Evolutionary conservation across 2,329 filamentous ascomycete species (phyloP).

Genomic region (Hortaea werneckii): DNA sequence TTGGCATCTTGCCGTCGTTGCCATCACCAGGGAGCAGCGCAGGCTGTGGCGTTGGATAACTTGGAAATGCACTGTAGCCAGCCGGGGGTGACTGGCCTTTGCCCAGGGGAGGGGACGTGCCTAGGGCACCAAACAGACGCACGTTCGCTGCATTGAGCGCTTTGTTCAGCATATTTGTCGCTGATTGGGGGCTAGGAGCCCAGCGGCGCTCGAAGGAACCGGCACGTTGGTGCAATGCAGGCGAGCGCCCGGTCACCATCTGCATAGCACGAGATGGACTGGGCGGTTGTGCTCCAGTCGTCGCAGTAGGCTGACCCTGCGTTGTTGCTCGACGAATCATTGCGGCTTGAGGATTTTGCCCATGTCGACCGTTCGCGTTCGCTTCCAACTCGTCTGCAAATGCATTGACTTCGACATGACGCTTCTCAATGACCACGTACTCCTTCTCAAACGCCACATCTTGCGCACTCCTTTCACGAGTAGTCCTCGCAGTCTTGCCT

Average conservation of each 20-base stretch:
- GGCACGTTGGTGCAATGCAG: conserved; percentile 56
- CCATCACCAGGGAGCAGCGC: conserved; percentile 54
- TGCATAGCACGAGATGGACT: conserved; percentile 65
- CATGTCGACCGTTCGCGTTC: conserved; percentile 46
- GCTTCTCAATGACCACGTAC: conserved; percentile 92
- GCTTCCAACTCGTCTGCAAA: conserved; percentile 87
- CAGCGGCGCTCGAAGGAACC: conserved; percentile 76
- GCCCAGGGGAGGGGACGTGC: conserved; percentile 50
- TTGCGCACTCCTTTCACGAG: conserved; percentile 60
- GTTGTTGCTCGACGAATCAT: conserved; percentile 70
- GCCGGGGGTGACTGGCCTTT: conserved; percentile 59
- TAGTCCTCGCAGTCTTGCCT: conserved; percentile 28
- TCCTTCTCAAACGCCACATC: conserved; percentile 87
- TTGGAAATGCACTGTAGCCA: conserved; percentile 71
- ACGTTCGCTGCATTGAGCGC: conserved; percentile 87
- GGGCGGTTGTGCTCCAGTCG: conserved; percentile 55
- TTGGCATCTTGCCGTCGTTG: conserved; percentile 44
- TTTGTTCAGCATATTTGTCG: conserved; percentile 86
- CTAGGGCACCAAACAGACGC: conserved; percentile 57
- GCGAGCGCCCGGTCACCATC: conserved; percentile 57
- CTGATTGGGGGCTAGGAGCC: conserved; percentile 60
- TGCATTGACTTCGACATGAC: conserved; percentile 90
- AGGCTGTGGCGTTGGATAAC: conserved; percentile 65
- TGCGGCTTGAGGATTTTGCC: conserved; percentile 42
- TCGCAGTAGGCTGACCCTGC: conserved; percentile 59